Evolutionary conservation across 768 basidiomycete genomes (phyloP), one percentile per base, ranked within the genome.

Genomic region (Termitomyces sp.): DNA sequence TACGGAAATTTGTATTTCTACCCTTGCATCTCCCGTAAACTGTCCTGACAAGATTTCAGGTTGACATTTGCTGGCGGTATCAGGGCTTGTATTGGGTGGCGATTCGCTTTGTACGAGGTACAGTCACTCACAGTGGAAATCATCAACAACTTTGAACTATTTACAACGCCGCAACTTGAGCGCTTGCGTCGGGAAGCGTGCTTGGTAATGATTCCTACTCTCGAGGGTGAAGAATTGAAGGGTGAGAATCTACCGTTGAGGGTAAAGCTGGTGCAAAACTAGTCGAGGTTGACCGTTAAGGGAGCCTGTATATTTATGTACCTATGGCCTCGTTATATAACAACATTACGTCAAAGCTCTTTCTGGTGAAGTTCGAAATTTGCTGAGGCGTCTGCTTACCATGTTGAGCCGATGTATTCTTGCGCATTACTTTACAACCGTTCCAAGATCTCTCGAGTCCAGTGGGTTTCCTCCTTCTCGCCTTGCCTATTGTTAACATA

Each of bases 121-220:
- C 81, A 85, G 63, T 69, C 79, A 1, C 77, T 88, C 61, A 74
- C 86, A 5, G 76, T 83, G 6, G 85, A 86, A 65, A 76, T 84
- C 37, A 69, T 87, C 59, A 77, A 79, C 49, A 82, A 83, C 67
- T 87, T 87, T 59, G 79, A 85, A 62, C 76, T 87, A 34, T 65
- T 76, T 58, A 75, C 67, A 4, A 78, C 76, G 1, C 73, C 74
- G 18, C 75, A 77, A 22, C 65, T 79, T 20, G 65, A 69, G 4
- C 67, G 73, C 16, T 65, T 82, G 24, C 72, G 79, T 37, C 68
- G 79, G 50, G 76, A 80, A 59, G 74, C 78, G 6, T 78, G 77
- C 58, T 63, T 81, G 52, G 76, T 81, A 13, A 79, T 82, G 78
- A 57, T 78, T 32, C 81, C 79, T 12, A 78, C 77, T 6, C 65